phyloP scores from a whole-genome alignment of 1,284 basidiomycete genomes.

The Cutaneotrichosporon daszewskae region DNA sequence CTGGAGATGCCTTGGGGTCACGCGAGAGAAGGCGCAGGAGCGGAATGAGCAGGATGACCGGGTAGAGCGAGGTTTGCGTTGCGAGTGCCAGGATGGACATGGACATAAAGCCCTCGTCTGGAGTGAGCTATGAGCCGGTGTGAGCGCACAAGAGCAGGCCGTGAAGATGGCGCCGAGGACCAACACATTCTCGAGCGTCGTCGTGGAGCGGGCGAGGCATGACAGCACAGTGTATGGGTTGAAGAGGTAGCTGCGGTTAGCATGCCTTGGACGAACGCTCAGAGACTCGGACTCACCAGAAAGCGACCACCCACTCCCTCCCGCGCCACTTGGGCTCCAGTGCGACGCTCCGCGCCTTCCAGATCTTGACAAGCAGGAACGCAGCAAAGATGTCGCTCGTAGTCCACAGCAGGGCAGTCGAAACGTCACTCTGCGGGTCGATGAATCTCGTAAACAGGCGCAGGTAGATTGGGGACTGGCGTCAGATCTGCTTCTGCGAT shows the following conservation, averaged over 20 bases:
- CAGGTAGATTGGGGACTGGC: conserved; percentile 74
- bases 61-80: conserved; percentile 65
- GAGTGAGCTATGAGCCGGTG: background rate
- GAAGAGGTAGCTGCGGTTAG: conserved; percentile 62
- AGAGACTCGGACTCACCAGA: conserved; percentile 53
- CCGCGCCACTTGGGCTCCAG: background rate
- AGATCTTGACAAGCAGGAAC: conserved; percentile 52
- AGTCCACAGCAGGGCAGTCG: conserved; percentile 64
- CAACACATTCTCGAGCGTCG: conserved; percentile 69
- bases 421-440: conserved; percentile 51
- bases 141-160: conserved; percentile 59
- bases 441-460: conserved; percentile 63
- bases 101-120: conserved; percentile 56
- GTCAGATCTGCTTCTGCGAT: background rate
- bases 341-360: conserved; percentile 1
- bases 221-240: conserved; percentile 82
- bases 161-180: conserved; percentile 64
- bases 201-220: conserved; percentile 71
- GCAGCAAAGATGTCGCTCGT: conserved; percentile 62
- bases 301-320: conserved; percentile 48
- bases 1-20: background rate
- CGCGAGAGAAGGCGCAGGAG: conserved; percentile 47
- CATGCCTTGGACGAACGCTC: background rate
- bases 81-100: conserved; percentile 64
- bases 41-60: conserved; percentile 62